Evolutionary conservation across 768 basidiomycete genomes (phyloP), one percentile per base, ranked within the genome.

Genomic region (Suillus weaverae): DNA sequence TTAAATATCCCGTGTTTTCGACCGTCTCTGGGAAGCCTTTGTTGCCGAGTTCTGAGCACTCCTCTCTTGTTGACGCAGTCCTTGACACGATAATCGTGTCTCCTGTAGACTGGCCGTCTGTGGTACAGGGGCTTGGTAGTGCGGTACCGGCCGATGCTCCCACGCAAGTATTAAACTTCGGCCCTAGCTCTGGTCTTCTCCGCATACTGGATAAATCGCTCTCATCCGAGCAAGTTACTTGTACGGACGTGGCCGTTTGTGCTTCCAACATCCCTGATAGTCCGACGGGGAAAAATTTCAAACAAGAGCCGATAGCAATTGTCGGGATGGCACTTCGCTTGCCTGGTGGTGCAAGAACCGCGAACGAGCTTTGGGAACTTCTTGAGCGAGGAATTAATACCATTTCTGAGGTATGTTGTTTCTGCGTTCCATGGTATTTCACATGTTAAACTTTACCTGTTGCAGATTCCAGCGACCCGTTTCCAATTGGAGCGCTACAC

Each of bases 321-420:
- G 78, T 91, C 56, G 91, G 90, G 10, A 90, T 91, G 88, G 86
- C 89, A 1, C 80, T 86, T 48, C 84, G 77, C 43, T 71, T 82
- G 30, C 83, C 83, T 0, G 85, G 88, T 3, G 88, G 88, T 3
- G 88, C 89, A 3, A 67, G 75, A 1, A 79, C 81, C 68, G 67
- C 76, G 4, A 72, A 76, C 8, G 74, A 81, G 61, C 77, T 92
- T 2, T 91, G 90, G 90, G 75, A 83, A 11, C 33, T 90, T 6
- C 80, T 92, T 5, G 78, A 84, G 70, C 70, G 81, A 50, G 88
- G 89, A 18, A 70, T 80, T 39, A 86, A 84, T 71, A 89, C 86
- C 0, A 68, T 87, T 50, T 74, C 83, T 33, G 80, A 86, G 81
- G 90, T 90, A 62, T 61, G 78, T 62, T 18, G 54, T 44, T 43